Percentiles rank a stretch among this genome's conserved stretches.
Conservation (phyloP, 176 grass and related monocot genomes). For the Cenchrus purpureus region DNA sequence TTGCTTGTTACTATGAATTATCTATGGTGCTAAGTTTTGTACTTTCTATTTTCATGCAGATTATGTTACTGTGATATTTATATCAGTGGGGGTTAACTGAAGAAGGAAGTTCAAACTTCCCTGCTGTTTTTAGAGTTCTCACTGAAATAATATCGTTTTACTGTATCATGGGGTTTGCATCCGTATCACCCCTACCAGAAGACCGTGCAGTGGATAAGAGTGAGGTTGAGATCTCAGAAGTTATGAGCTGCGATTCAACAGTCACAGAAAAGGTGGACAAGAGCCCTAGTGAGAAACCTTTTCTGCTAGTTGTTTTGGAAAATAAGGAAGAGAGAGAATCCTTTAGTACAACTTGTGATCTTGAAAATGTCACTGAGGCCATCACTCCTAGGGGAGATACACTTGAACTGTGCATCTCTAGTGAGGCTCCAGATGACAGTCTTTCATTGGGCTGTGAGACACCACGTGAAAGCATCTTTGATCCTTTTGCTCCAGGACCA, state of each 20-base stretch:
- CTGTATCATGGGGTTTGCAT: slow-evolving; percentile 31
- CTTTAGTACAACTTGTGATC: slow-evolving; percentile 13
- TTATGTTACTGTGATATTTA: not conserved
- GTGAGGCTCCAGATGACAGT: slow-evolving; percentile 22
- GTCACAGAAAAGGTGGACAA: slow-evolving; percentile 25
- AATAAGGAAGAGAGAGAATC: slow-evolving; percentile 26
- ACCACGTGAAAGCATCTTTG: slow-evolving; percentile 66
- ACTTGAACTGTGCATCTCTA: slow-evolving; percentile 37
- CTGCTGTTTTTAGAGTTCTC: not conserved
- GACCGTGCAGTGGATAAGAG: not conserved
- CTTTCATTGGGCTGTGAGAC: slow-evolving; percentile 43
- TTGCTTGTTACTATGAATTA: not conserved
- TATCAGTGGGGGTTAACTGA: not conserved
- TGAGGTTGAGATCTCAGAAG: slow-evolving; percentile 16
- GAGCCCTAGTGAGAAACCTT: slow-evolving; percentile 9
- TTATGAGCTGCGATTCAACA: slow-evolving; percentile 16
- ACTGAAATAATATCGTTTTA: not conserved
- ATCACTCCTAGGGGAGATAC: slow-evolving; percentile 17
- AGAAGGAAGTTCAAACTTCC: not conserved
- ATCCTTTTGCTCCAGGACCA: slow-evolving; percentile 72
- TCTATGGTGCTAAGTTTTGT: slow-evolving; percentile 27
- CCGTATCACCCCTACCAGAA: not conserved
- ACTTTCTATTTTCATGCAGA: slow-evolving; percentile 20
- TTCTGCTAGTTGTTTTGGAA: slow-evolving; percentile 29
- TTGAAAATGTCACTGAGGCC: slow-evolving; percentile 28